Base-by-base conservation (phyloP, 148 eudicot genomes). In the Salicornia ramosissima region DNA sequence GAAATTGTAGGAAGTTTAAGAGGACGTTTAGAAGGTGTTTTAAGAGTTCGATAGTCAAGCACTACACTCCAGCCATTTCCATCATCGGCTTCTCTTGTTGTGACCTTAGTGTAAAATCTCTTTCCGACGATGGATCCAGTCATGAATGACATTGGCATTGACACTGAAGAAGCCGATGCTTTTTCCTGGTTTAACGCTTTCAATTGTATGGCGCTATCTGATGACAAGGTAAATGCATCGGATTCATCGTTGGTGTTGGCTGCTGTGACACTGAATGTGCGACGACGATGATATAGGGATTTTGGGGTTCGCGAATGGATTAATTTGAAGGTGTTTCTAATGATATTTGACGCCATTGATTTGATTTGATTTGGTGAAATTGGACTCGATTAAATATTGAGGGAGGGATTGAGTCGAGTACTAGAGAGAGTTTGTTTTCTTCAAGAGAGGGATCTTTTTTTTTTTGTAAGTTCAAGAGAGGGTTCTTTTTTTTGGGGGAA, bases 41-140 rank as follows among this genome's bases (percentile, higher is more conserved):
- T 93, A 0, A 93, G 87, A 5, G 98, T 93, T 25, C 92, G 81
- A 61, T 90, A 93, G 80, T 93, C 98, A 21, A 93, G 86, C 98
- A 93, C 88, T 0, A 93, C 96, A 49, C 71, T 77, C 96, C 96
- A 93, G 0, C 92, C 91, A 74, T 79, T 86, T 0, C 96, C 98
- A 68, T 85, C 98, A 26, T 93, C 92, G 33, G 96, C 88, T 74
- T 80, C 81, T 75, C 95, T 78, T 0, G 96, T 90, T 0, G 83
- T 88, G 36, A 85, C 98, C 69, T 85, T 56, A 34, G 85, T 82
- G 82, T 93, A 93, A 43, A 93, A 93, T 50, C 92, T 76, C 82
- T 73, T 90, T 0, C 98, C 98, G 16, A 88, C 95, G 2, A 90
- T 83, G 65, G 96, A 91, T 6, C 98, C 98, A 0, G 98, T 90